A percentile compares a stretch with the other conserved stretches of the same genome.
phyloP scores from a whole-genome alignment of 2,329 filamentous ascomycete genomes.

The Xylariaceae sp. region DNA sequence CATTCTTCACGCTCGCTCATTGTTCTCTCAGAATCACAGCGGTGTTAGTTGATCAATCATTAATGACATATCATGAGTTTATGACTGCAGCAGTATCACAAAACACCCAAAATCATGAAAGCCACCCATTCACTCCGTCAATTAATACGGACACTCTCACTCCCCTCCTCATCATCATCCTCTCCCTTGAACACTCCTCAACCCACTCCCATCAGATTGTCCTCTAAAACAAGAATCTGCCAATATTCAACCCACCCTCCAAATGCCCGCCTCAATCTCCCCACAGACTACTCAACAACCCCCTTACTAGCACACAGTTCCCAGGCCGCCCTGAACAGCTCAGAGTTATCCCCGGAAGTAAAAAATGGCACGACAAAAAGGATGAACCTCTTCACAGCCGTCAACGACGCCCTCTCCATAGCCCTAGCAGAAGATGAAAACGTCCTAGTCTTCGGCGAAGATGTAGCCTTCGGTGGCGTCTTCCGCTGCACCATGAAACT shows the following conservation, averaged over 20 bases:
- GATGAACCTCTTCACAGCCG: conserved; percentile 89
- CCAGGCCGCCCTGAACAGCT: conserved; percentile 65
- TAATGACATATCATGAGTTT: no score
- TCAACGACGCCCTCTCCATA: conserved; percentile 84
- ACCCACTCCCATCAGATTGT: no score
- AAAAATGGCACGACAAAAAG: conserved; percentile 73
- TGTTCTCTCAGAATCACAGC: neutral
- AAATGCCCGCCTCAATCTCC: conserved; percentile 72
- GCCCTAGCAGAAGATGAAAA: conserved; percentile 81
- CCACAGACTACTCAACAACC: conserved; percentile 82
- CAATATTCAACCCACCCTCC: conserved; percentile 57
- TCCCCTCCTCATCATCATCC: conserved; percentile 10
- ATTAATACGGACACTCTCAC: conserved; percentile 21
- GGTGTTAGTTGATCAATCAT: neutral
- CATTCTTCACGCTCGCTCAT: neutral
- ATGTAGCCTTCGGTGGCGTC: conserved; percentile 94
- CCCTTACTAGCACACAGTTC: conserved; percentile 78
- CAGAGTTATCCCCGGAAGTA: conserved; percentile 66
- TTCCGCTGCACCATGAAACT: conserved; percentile 93
- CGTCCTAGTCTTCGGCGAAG: conserved; percentile 91
- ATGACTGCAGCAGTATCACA: neutral
- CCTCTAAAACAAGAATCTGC: conserved; percentile 2
- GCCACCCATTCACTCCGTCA: conserved; percentile 19
- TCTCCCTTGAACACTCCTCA: neutral
- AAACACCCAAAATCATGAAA: conserved; percentile 18